phyloP scores from a whole-genome alignment of 2,329 filamentous ascomycete species.

The Phialocephala sp. region DNA sequence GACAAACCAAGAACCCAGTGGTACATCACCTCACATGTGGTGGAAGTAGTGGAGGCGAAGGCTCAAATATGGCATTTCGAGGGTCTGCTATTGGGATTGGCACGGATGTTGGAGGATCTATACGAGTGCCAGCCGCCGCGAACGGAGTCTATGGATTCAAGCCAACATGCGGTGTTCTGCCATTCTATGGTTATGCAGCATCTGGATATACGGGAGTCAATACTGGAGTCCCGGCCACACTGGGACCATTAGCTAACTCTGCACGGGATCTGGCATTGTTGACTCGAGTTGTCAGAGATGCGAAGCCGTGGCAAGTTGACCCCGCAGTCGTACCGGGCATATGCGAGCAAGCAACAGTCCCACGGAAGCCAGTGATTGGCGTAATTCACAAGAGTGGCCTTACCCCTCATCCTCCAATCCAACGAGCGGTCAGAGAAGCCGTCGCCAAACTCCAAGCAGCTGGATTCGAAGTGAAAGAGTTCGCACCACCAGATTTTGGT shows the following conservation, averaged over 20 bases:
- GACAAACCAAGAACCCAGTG: conserved; percentile 50
- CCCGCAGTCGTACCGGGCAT: conserved; percentile 37
- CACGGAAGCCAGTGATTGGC: conserved; percentile 41
- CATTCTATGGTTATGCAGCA: conserved; percentile 42
- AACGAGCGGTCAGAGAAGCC: conserved; percentile 40
- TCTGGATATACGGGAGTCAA: conserved; percentile 51
- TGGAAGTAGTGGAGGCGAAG: conserved; percentile 75
- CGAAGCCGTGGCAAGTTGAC: conserved; percentile 74
- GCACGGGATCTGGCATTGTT: conserved; percentile 83
- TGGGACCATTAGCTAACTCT: conserved; percentile 87
- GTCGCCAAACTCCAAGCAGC: conserved; percentile 37
- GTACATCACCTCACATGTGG: conserved; percentile 80
- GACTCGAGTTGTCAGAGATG: conserved; percentile 72
- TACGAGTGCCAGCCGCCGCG: conserved; percentile 51
- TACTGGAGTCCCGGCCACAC: conserved; percentile 84
- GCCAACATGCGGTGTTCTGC: conserved; percentile 42
- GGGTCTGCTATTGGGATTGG: conserved; percentile 81
- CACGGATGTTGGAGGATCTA: conserved; percentile 87
- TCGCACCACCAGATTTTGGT: conserved; percentile 42
- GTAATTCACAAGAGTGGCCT: conserved; percentile 41
- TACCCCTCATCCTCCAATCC: conserved; percentile 42
- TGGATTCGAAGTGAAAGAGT: conserved; percentile 42
- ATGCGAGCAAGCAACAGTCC: conserved; percentile 27
- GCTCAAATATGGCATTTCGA: conserved; percentile 76
- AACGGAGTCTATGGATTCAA: conserved; percentile 44